Conservation (phyloP, 441 rosid genomes). For the Hura crepitans region DNA sequence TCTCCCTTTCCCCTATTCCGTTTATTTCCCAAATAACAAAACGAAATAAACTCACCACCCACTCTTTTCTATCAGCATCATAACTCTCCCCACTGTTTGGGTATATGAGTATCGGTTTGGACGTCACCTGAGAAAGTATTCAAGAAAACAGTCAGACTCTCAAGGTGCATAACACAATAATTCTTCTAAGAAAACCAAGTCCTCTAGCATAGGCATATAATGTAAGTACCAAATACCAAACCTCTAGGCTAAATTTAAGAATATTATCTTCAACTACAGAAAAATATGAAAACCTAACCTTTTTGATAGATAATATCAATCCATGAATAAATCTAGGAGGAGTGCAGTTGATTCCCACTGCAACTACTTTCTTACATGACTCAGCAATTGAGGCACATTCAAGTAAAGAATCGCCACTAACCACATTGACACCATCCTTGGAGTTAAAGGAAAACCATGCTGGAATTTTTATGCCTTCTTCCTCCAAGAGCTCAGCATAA, state of each 20-base stretch:
- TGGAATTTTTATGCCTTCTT: slow-evolving; percentile 58
- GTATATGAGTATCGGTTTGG: slow-evolving; percentile 72
- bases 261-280: not conserved
- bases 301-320: slow-evolving; percentile 47
- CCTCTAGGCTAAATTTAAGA: not conserved
- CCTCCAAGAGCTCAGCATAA: slow-evolving; percentile 68
- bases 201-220: not conserved
- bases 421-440: slow-evolving; percentile 74
- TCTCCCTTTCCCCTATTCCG: not conserved
- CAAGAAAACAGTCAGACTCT: slow-evolving; percentile 10
- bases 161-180: not conserved
- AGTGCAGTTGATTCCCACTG: slow-evolving; percentile 89
- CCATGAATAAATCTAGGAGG: slow-evolving; percentile 78
- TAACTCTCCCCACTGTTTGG: slow-evolving; percentile 90
- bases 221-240: not conserved
- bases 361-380: slow-evolving; percentile 58
- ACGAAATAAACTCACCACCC: slow-evolving; percentile 65
- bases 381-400: slow-evolving; percentile 73
- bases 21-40: slow-evolving; percentile 1
- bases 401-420: slow-evolving; percentile 66
- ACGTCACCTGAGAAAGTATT: slow-evolving; percentile 48
- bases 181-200: too few relatives aligned
- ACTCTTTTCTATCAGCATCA: slow-evolving; percentile 59
- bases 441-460: slow-evolving; percentile 90
- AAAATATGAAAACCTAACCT: slow-evolving; percentile 37